Base-by-base conservation (phyloP, 2,329 filamentous ascomycete genomes). In the Basipetospora chlamydospora region DNA sequence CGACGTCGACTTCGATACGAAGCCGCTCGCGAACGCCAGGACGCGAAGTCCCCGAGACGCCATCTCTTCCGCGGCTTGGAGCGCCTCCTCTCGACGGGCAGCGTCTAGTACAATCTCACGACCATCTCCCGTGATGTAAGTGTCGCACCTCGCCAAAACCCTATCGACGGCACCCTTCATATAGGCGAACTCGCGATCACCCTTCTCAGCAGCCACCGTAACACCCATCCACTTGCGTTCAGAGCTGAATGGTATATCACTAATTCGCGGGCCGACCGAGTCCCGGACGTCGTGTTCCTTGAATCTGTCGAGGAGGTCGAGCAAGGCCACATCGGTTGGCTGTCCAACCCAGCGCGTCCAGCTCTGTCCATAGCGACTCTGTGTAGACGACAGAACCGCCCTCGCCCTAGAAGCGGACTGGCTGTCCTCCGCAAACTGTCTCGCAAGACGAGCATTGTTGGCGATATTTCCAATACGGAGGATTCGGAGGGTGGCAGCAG, bases 151-250 rank as follows among this genome's bases (percentile, higher is more conserved):
- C 39, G 76, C 75, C 5, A 98, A 61, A 16, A 98, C 72, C 54
- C 79, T 80, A 56, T 98, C 90, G 28, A 96, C 67, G 23, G 90
- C 84, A 22, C 90, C 92, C 54, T 98, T 98, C 62, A 96, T 83
- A 54, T 96, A 98, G 1, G 85, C 87, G 45, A 85, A 77, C 49
- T 93, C 83, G 42, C 77, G 75, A 26, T 80, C 77, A 37, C 63
- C 61, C 40, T 64, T 66, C 33, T 73, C 67, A 16, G 66, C 63
- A 29, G 75, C 76, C 46, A 95, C 82, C 2, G 86, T 80, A 20
- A 95, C 87, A 23, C 92, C 92, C 92, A 98, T 98, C 88, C 88
- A 98, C 58, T 98, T 98, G 39, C 88, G 74, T 53, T 94, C 86
- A 1, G 90, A 98, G 53, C 88, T 96, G 57, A 98, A 98, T 0